Percentiles rank a stretch among this genome's conserved stretches.
These are phyloP conservation scores for Lycium barbarum DNA, from an alignment of 257 asterid genomes.

Conservation along the genomic window DNA sequence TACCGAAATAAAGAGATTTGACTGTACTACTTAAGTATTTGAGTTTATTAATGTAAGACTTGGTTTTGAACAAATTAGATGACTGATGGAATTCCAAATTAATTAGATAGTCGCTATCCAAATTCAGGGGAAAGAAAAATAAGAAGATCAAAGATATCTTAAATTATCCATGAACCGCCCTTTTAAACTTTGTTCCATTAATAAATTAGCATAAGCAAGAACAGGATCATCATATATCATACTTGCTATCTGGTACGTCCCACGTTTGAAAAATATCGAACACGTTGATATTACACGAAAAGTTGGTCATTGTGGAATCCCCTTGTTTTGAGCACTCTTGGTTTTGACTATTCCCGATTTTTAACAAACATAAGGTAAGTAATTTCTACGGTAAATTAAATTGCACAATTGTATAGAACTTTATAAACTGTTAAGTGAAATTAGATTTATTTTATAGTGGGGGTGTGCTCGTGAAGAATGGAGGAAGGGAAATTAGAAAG, in stretches of 20 bases:
- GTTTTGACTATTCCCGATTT: background rate
- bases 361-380: background rate
- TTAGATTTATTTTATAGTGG: background rate
- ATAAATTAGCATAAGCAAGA: background rate
- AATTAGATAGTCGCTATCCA: background rate
- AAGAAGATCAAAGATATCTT: background rate
- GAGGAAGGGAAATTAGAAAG: background rate
- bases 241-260: background rate
- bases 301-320: conserved; percentile 22
- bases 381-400: background rate
- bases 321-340: background rate
- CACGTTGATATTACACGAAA: background rate
- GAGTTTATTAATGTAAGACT: background rate
- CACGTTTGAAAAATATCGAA: background rate
- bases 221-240: background rate
- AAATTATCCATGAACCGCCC: conserved; percentile 17
- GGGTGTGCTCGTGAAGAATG: background rate
- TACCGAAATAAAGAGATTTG: no score
- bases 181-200: background rate
- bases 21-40: background rate
- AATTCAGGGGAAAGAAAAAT: background rate
- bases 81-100: background rate
- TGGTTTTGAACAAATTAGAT: conserved; percentile 13
- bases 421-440: background rate
- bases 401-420: background rate